phyloP scores from a whole-genome alignment of 805 yeast species.

The Yueomyces sinensis region DNA sequence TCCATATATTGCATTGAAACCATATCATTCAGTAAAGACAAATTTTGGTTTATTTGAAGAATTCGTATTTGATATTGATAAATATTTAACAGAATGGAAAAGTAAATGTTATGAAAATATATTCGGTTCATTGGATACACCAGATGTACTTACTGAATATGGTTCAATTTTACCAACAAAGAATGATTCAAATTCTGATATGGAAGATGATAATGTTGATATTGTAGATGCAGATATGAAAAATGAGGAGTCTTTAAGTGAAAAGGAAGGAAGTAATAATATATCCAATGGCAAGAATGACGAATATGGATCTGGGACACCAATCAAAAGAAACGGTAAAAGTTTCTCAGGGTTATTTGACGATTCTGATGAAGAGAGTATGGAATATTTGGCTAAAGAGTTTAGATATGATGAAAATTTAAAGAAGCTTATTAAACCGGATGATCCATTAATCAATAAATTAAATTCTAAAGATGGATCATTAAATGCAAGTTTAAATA shows the following conservation, averaged over 20 bases:
- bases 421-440: constrained; percentile 11
- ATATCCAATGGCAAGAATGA: not conserved
- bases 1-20: constrained; percentile 33
- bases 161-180: not conserved
- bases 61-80: constrained; percentile 48
- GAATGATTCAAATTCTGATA: constrained; percentile 3
- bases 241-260: not conserved
- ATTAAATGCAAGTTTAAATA: constrained; percentile 16
- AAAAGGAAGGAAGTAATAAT: constrained; percentile 3
- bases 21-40: constrained; percentile 23
- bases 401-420: constrained; percentile 4
- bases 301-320: not conserved
- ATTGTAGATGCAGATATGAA: constrained; percentile 1
- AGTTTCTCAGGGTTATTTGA: not conserved
- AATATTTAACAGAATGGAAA: constrained; percentile 37
- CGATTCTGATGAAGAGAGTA: not conserved
- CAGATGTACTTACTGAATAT: constrained; percentile 2
- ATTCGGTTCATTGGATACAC: constrained; percentile 5
- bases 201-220: constrained; percentile 6
- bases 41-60: constrained; percentile 35
- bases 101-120: constrained; percentile 20
- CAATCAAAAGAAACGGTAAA: not conserved
- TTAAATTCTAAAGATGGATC: constrained; percentile 16
- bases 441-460: constrained; percentile 9
- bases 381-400: not conserved